Evolutionary conservation across 2,329 filamentous ascomycete species (phyloP).

Genomic region (Apiospora malaysiana): DNA sequence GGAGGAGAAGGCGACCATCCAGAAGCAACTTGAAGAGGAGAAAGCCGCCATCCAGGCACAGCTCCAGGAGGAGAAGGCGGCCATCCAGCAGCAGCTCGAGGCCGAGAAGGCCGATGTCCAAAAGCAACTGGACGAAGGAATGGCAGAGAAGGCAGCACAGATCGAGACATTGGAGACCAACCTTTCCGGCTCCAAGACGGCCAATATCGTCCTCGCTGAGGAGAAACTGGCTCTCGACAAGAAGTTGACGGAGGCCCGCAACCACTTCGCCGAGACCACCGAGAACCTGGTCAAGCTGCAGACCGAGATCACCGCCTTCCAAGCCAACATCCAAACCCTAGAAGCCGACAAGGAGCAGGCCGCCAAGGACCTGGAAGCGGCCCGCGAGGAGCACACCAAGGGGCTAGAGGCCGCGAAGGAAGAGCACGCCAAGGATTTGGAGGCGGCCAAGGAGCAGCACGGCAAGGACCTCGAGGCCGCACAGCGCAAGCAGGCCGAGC

Average conservation of each 20-base stretch:
- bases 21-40: no score
- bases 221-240: constrained; percentile 19
- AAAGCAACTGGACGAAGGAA: constrained; percentile 32
- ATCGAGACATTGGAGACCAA: constrained; percentile 30
- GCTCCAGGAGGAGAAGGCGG: constrained; percentile 28
- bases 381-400: constrained; percentile 6
- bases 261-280: neutral
- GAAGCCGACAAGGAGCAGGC: constrained; percentile 19
- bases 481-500: neutral
- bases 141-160: constrained; percentile 33
- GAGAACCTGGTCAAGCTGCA: constrained; percentile 6
- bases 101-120: constrained; percentile 30
- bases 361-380: constrained; percentile 12
- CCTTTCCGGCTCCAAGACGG: constrained; percentile 19
- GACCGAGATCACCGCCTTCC: constrained; percentile 16
- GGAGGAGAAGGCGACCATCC: constrained; percentile 35
- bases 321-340: constrained; percentile 6
- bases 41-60: constrained; percentile 29
- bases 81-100: constrained; percentile 33
- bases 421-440: neutral
- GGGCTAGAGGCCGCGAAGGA: neutral
- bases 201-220: constrained; percentile 19
- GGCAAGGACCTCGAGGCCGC: constrained; percentile 3
- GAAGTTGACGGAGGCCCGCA: constrained; percentile 3
- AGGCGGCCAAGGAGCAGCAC: constrained; percentile 16